Evolutionary conservation across 495 filamentous ascomycete genomes (phyloP), one percentile per base, ranked within the genome.

Genomic region (Podospora didyma): DNA sequence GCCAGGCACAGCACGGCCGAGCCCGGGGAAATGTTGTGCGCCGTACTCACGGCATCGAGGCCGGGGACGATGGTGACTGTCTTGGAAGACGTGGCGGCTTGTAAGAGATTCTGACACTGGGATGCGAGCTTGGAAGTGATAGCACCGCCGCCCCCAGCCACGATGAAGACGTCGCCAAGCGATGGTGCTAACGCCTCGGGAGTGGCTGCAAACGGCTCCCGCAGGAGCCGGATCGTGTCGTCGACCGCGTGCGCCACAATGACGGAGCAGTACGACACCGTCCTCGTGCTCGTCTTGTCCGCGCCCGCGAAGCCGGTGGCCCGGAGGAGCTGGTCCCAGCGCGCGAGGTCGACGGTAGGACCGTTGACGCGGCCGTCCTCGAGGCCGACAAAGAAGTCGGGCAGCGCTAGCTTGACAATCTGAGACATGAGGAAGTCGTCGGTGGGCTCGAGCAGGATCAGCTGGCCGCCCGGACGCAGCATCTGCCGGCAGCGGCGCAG

Each of bases 391-490:
- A 7, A 42, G 7, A 7, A 42, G 39, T 16, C 39, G 12, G 39
- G 39, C 39, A 42, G 12, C 5, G 7, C 7, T 4, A 42, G 39
- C 39, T 37, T 37, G 34, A 37, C 39, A 42, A 42, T 42, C 6
- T 42, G 58, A 23, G 69, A 69, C 1, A 82, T 65, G 3, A 78
- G 61, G n/a, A 72, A 59, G 9, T 71, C 60, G 39, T 72, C 58
- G 0, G 74, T 79, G 5, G 78, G 20, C 52, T 85, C 82, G 0
- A 74, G 41, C 3, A 82, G 22, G 0, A 84, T 21, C 1, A 85
- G 57, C 50, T 74, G 74, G 3, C 82, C 82, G 21, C 80, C 82
- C 9, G 82, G 81, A 48, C 77, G 79, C 12, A 86, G 52, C 0
- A 86, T 61, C 6, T 60, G 53, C 1, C 72, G 68, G 0, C 72